A percentile compares a stretch with the other conserved stretches of the same genome.
Evolutionary conservation across 192 early-diverging fungal species (phyloP).

Genomic region (Allomyces arbusculus): DNA sequence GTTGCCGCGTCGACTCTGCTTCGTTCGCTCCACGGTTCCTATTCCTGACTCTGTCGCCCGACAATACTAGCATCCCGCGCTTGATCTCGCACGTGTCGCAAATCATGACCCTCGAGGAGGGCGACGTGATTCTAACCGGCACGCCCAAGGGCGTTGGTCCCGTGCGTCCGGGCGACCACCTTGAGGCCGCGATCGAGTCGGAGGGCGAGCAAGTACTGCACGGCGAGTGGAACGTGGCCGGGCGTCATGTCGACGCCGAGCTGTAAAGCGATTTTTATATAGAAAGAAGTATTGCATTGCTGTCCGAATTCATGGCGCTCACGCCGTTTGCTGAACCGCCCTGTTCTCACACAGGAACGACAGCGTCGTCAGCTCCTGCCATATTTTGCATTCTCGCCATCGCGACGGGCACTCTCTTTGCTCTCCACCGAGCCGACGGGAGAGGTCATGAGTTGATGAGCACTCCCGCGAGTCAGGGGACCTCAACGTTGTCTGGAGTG

Average conservation of each 20-base stretch:
- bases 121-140: constrained; percentile 80
- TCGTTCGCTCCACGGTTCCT: background rate
- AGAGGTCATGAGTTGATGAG: no score
- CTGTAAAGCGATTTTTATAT: no score
- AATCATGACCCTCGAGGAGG: constrained; percentile 75
- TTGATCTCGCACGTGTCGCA: constrained; percentile 60
- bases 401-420: no score
- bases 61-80: constrained; percentile 35
- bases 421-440: no score
- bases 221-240: background rate
- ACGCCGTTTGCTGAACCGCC: no score
- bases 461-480: no score
- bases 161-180: background rate
- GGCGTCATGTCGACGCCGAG: background rate
- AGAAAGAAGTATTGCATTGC: no score
- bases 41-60: background rate
- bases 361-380: no score
- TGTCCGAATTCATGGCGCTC: no score
- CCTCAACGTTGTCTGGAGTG: no score
- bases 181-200: background rate
- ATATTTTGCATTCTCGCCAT: no score
- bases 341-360: no score
- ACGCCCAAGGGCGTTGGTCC: background rate
- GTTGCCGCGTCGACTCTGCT: background rate
- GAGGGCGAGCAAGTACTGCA: background rate